Evolutionary conservation across 805 yeast species (phyloP).

Genomic region (Sungouiozyma intestinalis): DNA sequence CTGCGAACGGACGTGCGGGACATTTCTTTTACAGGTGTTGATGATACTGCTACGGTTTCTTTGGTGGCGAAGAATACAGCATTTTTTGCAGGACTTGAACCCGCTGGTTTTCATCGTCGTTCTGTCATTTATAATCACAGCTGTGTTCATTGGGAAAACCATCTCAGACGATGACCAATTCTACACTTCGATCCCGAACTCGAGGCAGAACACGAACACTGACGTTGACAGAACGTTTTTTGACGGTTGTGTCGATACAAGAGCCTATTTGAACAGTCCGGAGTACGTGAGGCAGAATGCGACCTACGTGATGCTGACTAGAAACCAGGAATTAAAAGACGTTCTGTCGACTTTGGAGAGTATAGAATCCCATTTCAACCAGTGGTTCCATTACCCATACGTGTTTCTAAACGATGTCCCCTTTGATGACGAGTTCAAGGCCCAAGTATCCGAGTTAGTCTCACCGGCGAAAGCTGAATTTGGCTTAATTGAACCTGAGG

Average conservation of each 20-base stretch:
- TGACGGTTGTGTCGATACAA: slow-evolving; percentile 46
- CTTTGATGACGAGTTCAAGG: slow-evolving; percentile 55
- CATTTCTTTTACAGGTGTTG: background rate
- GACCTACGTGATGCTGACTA: slow-evolving; percentile 70
- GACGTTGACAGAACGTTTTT: slow-evolving; percentile 38
- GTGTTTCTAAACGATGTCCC: slow-evolving; percentile 76
- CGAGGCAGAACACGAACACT: slow-evolving; percentile 13
- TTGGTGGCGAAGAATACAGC: background rate
- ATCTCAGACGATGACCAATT: background rate
- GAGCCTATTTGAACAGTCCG: slow-evolving; percentile 20
- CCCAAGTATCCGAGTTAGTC: slow-evolving; percentile 33
- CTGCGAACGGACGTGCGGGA: background rate
- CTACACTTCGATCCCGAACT: slow-evolving; percentile 5
- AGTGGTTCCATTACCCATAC: slow-evolving; percentile 92
- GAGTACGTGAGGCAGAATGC: slow-evolving; percentile 55
- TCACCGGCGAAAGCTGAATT: slow-evolving; percentile 60
- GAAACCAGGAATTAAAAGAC: slow-evolving; percentile 73
- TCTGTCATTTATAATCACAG: slow-evolving; percentile 4
- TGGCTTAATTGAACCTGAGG: slow-evolving; percentile 47
- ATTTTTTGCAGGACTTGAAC: slow-evolving; percentile 2
- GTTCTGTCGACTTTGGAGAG: slow-evolving; percentile 63
- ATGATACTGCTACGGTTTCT: background rate
- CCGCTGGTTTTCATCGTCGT: slow-evolving; percentile 2
- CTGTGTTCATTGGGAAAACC: slow-evolving; percentile 2
- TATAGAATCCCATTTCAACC: slow-evolving; percentile 80